Conservation (phyloP, 2,329 filamentous ascomycete species). For the Cyclaneusma minus region DNA sequence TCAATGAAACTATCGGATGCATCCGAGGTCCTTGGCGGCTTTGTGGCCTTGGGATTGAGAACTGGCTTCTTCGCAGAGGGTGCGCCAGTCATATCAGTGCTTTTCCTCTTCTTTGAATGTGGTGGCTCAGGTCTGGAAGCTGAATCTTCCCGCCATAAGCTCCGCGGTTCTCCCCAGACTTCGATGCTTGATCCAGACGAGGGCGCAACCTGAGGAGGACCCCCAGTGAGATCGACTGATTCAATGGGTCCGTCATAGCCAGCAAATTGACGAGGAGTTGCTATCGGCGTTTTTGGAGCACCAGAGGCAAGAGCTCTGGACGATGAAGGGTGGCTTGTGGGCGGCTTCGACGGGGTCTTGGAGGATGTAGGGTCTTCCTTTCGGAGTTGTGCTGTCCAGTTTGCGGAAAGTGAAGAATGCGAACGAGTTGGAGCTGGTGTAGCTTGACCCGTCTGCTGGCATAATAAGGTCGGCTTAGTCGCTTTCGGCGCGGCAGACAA, state of each 20-base stretch:
- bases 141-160: constrained; percentile 13
- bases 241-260: constrained; percentile 11
- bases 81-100: constrained; percentile 12
- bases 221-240: constrained; percentile 17
- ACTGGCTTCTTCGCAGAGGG: constrained; percentile 1
- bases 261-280: constrained; percentile 9
- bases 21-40: constrained; percentile 5
- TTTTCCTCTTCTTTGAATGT: constrained; percentile 20
- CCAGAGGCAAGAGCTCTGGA: constrained; percentile 10
- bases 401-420: constrained; percentile 4
- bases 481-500: constrained; percentile 13
- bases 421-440: constrained; percentile 16
- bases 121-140: constrained; percentile 15
- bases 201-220: constrained; percentile 7
- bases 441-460: constrained; percentile 3
- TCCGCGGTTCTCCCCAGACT: constrained; percentile 9
- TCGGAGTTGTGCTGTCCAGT: constrained; percentile 1
- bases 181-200: constrained; percentile 11
- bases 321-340: constrained; percentile 6
- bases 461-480: constrained; percentile 7
- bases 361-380: constrained; percentile 11
- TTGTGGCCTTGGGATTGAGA: constrained; percentile 4
- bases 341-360: constrained; percentile 4
- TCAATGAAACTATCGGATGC: constrained; percentile 19
- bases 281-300: constrained; percentile 19